Evolutionary conservation across 2,329 filamentous ascomycete species (phyloP), one percentile per base, ranked within the genome.

Genomic region (Aureobasidium sp.): DNA sequence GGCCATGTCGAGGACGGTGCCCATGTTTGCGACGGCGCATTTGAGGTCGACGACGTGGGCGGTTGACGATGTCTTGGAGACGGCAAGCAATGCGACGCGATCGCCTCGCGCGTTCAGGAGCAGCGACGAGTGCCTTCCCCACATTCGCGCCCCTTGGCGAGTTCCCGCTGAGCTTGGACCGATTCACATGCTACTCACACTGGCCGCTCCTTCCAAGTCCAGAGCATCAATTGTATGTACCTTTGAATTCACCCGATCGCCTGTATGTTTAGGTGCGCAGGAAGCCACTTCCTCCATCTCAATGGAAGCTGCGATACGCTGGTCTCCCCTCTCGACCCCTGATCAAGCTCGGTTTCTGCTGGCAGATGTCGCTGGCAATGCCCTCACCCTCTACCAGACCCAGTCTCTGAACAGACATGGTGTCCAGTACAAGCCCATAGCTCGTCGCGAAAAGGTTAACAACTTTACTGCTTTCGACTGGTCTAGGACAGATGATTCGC

Each of bases 391-490:
- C 16, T 81, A 80, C 64, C 72, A 74, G 57, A 70, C 81, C 47
- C 66, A 71, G 6, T 48, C 51, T 5, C 60, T 68, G 35, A 59
- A 58, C 16, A 63, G 67, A 48, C 61, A 62, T 29, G 68, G 66
- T 16, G 61, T 83, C 50, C 67, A 71, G 17, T 80, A 81, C 68
- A 73, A 77, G 50, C 70, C 77, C 17, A 62, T 82, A 6, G 73
- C 75, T 16, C 72, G 74, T 2, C 74, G 77, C 53, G 74, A 74
- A 59, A 61, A 60, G 37, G 53, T 83, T 1, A 79, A 80, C 24
- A 74, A 77, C 24, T 84, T 83, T 62, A 79, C 79, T 34, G 80
- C 81, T 12, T 84, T 84, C 65, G 81, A 84, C 64, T 84, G 80
- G 80, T 83, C 80, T 6, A 77, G 77, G 51, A 72, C 71, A 30